phyloP scores from a whole-genome alignment of 192 early-diverging fungal genomes.

The Spizellomyces sp. region DNA sequence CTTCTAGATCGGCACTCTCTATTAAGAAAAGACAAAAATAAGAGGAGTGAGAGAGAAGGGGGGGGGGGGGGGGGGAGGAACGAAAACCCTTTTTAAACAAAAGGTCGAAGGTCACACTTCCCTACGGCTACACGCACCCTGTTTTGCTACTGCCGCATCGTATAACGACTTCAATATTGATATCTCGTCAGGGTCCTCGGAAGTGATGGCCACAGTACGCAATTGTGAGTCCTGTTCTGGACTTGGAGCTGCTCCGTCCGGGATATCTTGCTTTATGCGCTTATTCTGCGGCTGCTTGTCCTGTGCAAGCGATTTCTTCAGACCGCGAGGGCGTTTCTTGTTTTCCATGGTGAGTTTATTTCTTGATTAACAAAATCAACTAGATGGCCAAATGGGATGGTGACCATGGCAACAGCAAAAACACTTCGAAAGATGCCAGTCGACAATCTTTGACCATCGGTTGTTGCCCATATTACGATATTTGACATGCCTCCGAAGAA shows the following conservation, averaged over 20 bases:
- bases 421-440: too few species aligned
- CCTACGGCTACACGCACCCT: conserved; percentile 2
- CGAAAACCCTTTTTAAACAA: background rate
- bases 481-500: conserved; percentile 54
- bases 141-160: conserved; percentile 48
- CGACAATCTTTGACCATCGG: too few species aligned
- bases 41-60: background rate
- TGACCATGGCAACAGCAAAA: too few species aligned
- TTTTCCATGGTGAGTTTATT: background rate
- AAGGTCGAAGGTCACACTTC: background rate
- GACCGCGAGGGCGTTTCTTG: conserved; percentile 26
- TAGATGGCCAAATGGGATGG: background rate
- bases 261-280: background rate
- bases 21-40: background rate
- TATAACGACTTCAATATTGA: conserved; percentile 55
- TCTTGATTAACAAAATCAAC: background rate
- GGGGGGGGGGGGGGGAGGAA: background rate
- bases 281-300: background rate
- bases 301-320: conserved; percentile 25
- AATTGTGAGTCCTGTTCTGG: conserved; percentile 10
- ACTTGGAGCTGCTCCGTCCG: background rate
- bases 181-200: conserved; percentile 49
- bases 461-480: background rate
- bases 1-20: conserved; percentile 40
- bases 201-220: conserved; percentile 8